These are phyloP conservation scores for Curvularia hawaiiensis DNA, from an alignment of 2,329 filamentous ascomycete genomes.

Conservation along the genomic window DNA sequence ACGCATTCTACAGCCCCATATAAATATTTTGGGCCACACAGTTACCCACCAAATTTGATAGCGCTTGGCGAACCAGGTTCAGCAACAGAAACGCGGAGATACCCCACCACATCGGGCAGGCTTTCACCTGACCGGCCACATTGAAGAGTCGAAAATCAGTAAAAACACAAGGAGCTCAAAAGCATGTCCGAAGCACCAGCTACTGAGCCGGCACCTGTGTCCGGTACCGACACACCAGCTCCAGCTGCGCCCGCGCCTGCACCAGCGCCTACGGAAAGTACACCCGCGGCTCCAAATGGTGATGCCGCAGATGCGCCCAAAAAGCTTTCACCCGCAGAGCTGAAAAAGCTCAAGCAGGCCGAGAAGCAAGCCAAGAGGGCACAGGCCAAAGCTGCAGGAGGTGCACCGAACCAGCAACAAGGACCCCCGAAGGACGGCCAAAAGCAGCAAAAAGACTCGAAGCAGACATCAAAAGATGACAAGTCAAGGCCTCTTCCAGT, in stretches of 20 bases:
- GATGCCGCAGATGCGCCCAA: constrained; percentile 38
- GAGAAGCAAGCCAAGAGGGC: constrained; percentile 89
- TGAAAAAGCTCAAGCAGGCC: constrained; percentile 88
- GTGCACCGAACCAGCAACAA: constrained; percentile 45
- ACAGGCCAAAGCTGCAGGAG: constrained; percentile 61
- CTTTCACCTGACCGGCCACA: constrained; percentile 12
- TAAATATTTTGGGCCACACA: constrained; percentile 1
- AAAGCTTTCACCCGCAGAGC: constrained; percentile 74
- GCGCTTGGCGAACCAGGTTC: not conserved
- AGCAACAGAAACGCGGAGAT: constrained; percentile 2
- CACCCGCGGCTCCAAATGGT: constrained; percentile 24
- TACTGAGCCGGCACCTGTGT: constrained; percentile 22
- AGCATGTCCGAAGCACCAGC: constrained; percentile 36
- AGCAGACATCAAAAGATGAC: constrained; percentile 42
- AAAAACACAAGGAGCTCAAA: not conserved
- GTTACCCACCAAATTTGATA: not conserved
- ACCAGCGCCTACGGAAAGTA: constrained; percentile 17
- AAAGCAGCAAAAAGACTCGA: constrained; percentile 45
- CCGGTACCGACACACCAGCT: constrained; percentile 12
- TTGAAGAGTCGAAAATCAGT: constrained; percentile 2
- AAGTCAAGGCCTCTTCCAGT: constrained; percentile 40
- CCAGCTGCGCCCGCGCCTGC: constrained; percentile 12
- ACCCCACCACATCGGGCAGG: constrained; percentile 17
- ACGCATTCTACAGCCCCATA: constrained; percentile 4
- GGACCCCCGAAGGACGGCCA: constrained; percentile 36